phyloP scores from a whole-genome alignment of 2,329 filamentous ascomycete genomes.

The Microcyclospora tardicrescens region DNA sequence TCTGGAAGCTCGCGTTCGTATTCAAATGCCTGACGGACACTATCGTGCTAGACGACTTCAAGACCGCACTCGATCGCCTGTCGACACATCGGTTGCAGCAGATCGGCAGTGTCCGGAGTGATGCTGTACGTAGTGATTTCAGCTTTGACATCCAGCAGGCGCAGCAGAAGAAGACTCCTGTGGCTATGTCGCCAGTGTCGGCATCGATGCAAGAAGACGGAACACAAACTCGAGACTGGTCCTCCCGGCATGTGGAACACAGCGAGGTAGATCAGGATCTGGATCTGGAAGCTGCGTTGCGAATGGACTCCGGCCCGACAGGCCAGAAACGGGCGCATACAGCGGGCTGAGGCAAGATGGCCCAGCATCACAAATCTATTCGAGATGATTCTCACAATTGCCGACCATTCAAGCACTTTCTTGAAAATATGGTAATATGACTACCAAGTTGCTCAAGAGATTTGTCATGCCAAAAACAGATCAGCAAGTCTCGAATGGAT shows the following conservation, averaged over 20 bases:
- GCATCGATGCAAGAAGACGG: constrained; percentile 13
- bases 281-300: constrained; percentile 16
- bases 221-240: constrained; percentile 7
- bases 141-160: background rate
- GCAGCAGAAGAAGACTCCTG: background rate
- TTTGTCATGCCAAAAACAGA: too few species aligned
- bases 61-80: constrained; percentile 40
- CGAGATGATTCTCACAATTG: too few species aligned
- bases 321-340: too few species aligned
- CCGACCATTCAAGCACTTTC: too few species aligned
- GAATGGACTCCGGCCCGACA: constrained; percentile 4
- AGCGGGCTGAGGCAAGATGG: too few species aligned
- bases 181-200: constrained; percentile 10
- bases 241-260: constrained; percentile 1
- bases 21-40: constrained; percentile 57
- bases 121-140: constrained; percentile 8
- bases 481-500: too few species aligned
- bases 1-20: constrained; percentile 51
- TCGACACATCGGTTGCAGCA: constrained; percentile 31
- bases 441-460: too few species aligned
- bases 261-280: constrained; percentile 7
- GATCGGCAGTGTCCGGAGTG: constrained; percentile 15
- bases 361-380: too few species aligned
- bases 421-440: too few species aligned
- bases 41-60: constrained; percentile 56